Base-by-base conservation (phyloP, 2,329 filamentous ascomycete genomes). In the Mycosphaerella sp. region DNA sequence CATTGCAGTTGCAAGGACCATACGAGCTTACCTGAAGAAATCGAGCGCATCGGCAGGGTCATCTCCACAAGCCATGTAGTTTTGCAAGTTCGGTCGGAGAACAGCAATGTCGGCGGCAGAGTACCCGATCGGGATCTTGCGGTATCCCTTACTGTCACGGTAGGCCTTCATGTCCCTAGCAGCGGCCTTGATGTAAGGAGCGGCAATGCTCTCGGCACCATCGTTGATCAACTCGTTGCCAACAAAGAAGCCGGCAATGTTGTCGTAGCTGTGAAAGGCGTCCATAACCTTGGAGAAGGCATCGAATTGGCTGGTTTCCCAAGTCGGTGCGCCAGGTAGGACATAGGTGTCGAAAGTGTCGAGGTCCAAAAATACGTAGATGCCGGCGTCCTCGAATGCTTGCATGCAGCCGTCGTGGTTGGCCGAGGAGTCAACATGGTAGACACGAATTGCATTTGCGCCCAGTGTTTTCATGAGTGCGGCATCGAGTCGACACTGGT, bases 351-450 rank as follows among this genome's bases (percentile, higher is more conserved):
- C 71, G 63, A 86, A 86, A 5, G 84, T 87, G 63, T 89, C 90
- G 54, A 95, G 76, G 68, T 95, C 89, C 44, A 94, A 78, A 66
- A 91, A 84, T 48, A 89, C 71, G 67, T 95, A 94, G 67, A 95
- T 91, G 51, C 87, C 87, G 37, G 82, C 85, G 61, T 89, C 81
- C 10, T 80, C 82, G 66, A 95, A 87, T 1, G 82, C 84, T 48
- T 76, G 76, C 87, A 95, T 94, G 73, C 89, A 95, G 16, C 77
- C 84, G 52, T 79, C 76, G 69, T 95, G 90, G 66, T 91, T 74
- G 28, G 73, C 80, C 2, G 71, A 68, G 1, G 86, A 73, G 62
- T 94, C 84, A 55, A 95, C 87, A 65, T 95, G 88, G 70, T 95
- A 95, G 52, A 93, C 86, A 51, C 89, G 87, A 63, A 95, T 89